Base-by-base conservation (phyloP, 2,329 filamentous ascomycete species). In the Ramichloridium luteum region DNA sequence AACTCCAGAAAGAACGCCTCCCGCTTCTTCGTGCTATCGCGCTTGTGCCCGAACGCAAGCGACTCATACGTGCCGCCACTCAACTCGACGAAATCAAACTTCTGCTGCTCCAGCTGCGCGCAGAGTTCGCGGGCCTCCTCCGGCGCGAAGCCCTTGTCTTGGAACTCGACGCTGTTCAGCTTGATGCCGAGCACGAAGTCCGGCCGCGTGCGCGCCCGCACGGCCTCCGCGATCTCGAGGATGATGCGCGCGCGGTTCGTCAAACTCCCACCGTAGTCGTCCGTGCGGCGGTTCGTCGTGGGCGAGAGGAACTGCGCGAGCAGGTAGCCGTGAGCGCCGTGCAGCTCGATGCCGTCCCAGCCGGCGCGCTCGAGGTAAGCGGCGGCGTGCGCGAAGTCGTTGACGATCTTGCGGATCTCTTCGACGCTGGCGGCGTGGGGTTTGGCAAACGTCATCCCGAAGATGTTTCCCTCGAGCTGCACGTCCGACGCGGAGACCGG, bases 331-430 rank as follows among this genome's bases (percentile, higher is more conserved):
- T 62, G 58, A 5, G 61, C 61, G 12, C 55, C 61, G 39, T 65
- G 62, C 5, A 65, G 48, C 38, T 65, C 39, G 13, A 64, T 48
- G 23, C 67, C 67, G 38, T 69, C 65, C 34, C 54, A 80, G 2
- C 76, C 75, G 0, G 72, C 73, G 47, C 70, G 71, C 36, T 77
- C 64, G 4, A 72, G 57, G 40, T 68, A 79, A 44, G 72, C 68
- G 0, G 73, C 72, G 0, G 72, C 65, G 43, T 78, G 67, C 0
- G 69, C 68, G 44, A 76, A 80, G 2, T 65, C 64, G 13, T 71
- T 62, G n/a, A 75, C 62, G n/a, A 80, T 49, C 10, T 56, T 48
- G 22, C 61, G 49, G 41, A 80, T 72, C 29, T 77, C 72, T 10
- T 61, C 58, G 14, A 66, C 54, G 1, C 64, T 67, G 16, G 68